These are phyloP conservation scores for Fusarium sp. DNA, from an alignment of 2,329 filamentous ascomycete genomes.

Conservation along the genomic window DNA sequence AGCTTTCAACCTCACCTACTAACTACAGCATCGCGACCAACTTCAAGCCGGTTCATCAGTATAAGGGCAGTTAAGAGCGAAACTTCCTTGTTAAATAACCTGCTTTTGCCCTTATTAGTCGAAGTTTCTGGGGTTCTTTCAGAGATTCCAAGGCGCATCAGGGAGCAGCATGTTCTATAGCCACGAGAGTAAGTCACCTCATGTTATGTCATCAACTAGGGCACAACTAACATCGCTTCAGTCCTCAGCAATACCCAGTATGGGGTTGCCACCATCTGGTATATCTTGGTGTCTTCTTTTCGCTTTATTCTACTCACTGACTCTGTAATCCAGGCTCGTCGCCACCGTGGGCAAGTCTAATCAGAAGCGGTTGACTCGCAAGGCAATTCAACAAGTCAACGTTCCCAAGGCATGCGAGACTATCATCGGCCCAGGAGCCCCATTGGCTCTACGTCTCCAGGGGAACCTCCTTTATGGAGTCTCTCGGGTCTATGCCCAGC, in stretches of 20 bases:
- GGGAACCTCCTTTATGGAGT: slow-evolving; percentile 89
- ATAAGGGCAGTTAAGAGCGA: not conserved
- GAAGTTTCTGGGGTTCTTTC: not conserved
- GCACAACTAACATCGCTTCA: slow-evolving; percentile 48
- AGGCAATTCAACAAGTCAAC: slow-evolving; percentile 88
- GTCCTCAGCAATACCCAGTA: slow-evolving; percentile 87
- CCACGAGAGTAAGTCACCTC: slow-evolving; percentile 77
- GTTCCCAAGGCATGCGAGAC: slow-evolving; percentile 87
- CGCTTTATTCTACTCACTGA: not conserved
- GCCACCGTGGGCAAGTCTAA: slow-evolving; percentile 84
- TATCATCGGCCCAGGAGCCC: slow-evolving; percentile 83
- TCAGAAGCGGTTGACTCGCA: slow-evolving; percentile 79
- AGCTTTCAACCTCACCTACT: slow-evolving; percentile 4
- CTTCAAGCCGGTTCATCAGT: not conserved
- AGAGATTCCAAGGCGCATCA: not conserved
- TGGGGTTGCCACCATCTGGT: slow-evolving; percentile 96
- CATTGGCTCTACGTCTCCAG: slow-evolving; percentile 89
- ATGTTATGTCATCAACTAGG: not conserved
- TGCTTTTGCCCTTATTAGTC: not conserved
- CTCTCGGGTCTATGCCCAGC: slow-evolving; percentile 84
- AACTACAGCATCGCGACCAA: slow-evolving; percentile 14
- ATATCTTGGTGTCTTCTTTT: slow-evolving; percentile 44
- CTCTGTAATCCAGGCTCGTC: slow-evolving; percentile 73
- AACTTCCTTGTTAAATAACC: not conserved
- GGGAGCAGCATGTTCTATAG: slow-evolving; percentile 84